Conservation (phyloP, 257 asterid species). For the Fraxinus quadrangulata region DNA sequence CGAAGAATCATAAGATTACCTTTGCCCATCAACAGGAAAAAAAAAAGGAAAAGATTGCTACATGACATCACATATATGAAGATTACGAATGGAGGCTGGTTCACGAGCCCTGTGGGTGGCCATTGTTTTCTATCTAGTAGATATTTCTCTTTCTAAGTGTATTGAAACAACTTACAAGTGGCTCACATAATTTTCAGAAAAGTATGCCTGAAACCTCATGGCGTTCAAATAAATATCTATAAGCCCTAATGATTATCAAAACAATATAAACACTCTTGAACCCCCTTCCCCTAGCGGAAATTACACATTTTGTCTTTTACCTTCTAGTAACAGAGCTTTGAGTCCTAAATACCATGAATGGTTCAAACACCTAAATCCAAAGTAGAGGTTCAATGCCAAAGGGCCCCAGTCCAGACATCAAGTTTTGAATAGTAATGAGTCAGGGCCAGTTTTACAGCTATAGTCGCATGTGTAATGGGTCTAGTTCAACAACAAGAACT, state of each 20-base stretch:
- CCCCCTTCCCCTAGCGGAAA: not conserved
- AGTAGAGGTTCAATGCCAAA: not conserved
- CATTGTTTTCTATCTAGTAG: not conserved
- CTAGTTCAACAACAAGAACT: not conserved
- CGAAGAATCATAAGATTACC: constrained; percentile 3
- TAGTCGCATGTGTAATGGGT: not conserved
- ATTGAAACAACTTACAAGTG: not conserved
- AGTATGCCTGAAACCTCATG: not conserved
- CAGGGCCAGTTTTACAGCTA: not conserved
- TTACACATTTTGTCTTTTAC: not conserved
- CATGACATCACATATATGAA: not conserved
- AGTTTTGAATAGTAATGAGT: not conserved
- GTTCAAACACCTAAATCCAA: not conserved
- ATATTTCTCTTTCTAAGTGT: not conserved
- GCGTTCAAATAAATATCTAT: not conserved
- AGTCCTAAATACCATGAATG: not conserved
- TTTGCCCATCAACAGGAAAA: not conserved
- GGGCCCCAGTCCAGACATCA: not conserved
- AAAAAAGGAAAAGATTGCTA: not conserved
- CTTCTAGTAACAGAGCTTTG: not conserved
- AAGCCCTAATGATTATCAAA: not conserved
- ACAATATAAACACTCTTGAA: not conserved
- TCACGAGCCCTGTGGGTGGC: not conserved
- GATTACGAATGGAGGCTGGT: not conserved
- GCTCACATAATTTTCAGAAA: not conserved